These are phyloP conservation scores for Lonicera japonica DNA, from an alignment of 129 eudicot species.

Conservation along the genomic window DNA sequence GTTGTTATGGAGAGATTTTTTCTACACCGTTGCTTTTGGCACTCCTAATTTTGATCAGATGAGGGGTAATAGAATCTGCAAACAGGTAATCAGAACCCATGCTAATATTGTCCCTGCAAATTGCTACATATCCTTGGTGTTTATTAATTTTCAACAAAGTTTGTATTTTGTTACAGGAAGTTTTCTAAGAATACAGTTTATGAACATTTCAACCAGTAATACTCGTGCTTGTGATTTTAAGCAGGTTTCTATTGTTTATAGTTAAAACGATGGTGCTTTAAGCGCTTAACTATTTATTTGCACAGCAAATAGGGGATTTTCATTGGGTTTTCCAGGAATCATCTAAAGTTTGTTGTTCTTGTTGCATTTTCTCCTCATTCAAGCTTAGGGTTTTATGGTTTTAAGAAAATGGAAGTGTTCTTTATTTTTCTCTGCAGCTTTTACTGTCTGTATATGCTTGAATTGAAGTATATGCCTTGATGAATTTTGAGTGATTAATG, in stretches of 20 bases:
- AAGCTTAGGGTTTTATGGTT: not conserved
- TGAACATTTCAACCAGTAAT: too few relatives aligned
- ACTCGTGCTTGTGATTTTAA: too few relatives aligned
- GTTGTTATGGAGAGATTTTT: slow-evolving; percentile 87
- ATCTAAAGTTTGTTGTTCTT: not conserved
- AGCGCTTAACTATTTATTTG: not conserved
- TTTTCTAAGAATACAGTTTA: too few relatives aligned
- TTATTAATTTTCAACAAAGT: too few relatives aligned
- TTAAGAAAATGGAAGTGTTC: not conserved
- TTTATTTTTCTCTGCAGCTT: not conserved
- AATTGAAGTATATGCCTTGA: not conserved
- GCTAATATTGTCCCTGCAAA: not conserved
- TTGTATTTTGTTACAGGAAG: too few relatives aligned
- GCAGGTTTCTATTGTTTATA: too few relatives aligned
- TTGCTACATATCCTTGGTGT: not conserved
- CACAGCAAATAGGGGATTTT: not conserved
- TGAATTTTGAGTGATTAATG: not conserved
- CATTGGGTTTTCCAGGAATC: not conserved
- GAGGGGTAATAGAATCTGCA: slow-evolving; percentile 76
- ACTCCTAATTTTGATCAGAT: slow-evolving; percentile 79
- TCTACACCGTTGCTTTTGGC: slow-evolving; percentile 78
- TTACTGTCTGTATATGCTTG: not conserved
- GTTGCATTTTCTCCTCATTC: slow-evolving; percentile 1
- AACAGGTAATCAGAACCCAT: slow-evolving; percentile 52
- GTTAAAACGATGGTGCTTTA: not conserved